Evolutionary conservation across 2,329 filamentous ascomycete genomes (phyloP).

Genomic region (Phyllosticta citribraziliensis): DNA sequence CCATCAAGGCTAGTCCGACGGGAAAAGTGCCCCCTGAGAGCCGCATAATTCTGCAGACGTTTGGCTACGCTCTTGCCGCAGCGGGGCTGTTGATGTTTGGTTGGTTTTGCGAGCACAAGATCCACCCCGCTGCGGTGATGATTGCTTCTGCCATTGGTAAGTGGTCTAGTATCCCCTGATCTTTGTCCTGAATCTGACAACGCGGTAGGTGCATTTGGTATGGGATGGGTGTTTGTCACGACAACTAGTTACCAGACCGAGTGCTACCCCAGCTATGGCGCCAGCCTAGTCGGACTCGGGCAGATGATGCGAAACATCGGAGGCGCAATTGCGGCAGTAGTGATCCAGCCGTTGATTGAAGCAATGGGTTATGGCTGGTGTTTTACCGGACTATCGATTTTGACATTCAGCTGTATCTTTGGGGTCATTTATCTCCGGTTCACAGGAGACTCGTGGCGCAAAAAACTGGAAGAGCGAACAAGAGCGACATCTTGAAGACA

Average conservation of each 20-base stretch:
- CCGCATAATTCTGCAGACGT: conserved; percentile 31
- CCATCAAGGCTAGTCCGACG: conserved; percentile 16
- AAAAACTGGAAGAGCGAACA: neutral
- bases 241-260: conserved; percentile 35
- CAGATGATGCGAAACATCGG: conserved; percentile 33
- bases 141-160: conserved; percentile 21
- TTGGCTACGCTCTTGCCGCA: conserved; percentile 29
- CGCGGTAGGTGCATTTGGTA: conserved; percentile 24
- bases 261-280: conserved; percentile 30
- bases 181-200: neutral
- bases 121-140: conserved; percentile 22
- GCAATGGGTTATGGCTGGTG: conserved; percentile 32
- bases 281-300: conserved; percentile 32
- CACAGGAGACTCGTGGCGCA: neutral
- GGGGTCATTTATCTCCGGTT: conserved; percentile 3
- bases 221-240: conserved; percentile 34
- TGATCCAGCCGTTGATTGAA: conserved; percentile 25
- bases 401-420: conserved; percentile 18
- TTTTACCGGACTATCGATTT: conserved; percentile 29
- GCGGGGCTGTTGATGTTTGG: conserved; percentile 33
- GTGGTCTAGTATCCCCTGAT: neutral
- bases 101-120: conserved; percentile 26
- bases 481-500: neutral
- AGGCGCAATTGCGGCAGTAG: conserved; percentile 29
- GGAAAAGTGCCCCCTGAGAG: conserved; percentile 27